Conservation (phyloP, 345 rosid genomes). For the Syzygium aqueum region DNA sequence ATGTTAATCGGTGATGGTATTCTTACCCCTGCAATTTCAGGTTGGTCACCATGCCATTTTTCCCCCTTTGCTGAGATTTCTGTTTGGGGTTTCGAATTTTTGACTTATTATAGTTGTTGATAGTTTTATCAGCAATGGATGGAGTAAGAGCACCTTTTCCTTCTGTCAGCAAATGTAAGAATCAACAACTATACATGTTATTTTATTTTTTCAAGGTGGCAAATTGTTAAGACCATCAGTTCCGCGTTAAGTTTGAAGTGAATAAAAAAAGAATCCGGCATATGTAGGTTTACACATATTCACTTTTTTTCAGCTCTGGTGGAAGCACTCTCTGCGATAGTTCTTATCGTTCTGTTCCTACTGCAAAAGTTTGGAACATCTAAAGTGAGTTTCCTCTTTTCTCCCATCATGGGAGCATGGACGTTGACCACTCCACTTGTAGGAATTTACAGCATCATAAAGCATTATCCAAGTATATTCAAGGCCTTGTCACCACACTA, state of each 20-base stretch:
- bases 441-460: constrained; percentile 67
- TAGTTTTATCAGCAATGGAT: constrained; percentile 66
- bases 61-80: background rate
- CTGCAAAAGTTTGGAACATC: constrained; percentile 81
- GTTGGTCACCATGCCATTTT: constrained; percentile 14
- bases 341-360: constrained; percentile 60
- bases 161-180: constrained; percentile 48
- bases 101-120: constrained; percentile 2
- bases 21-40: constrained; percentile 88
- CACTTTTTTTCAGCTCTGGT: constrained; percentile 50
- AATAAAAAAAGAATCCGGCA: background rate
- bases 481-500: constrained; percentile 77
- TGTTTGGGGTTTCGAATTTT: background rate
- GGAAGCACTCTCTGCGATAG: constrained; percentile 59
- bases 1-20: constrained; percentile 94
- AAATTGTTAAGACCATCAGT: background rate
- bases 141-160: constrained; percentile 58
- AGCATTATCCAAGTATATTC: constrained; percentile 55
- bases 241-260: background rate
- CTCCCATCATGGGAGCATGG: constrained; percentile 83
- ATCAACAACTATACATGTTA: background rate
- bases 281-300: background rate
- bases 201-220: too few relatives aligned
- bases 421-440: constrained; percentile 64
- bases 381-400: constrained; percentile 74